Base-by-base conservation (phyloP, 2,329 filamentous ascomycete genomes). In the Biscogniauxia marginata region DNA sequence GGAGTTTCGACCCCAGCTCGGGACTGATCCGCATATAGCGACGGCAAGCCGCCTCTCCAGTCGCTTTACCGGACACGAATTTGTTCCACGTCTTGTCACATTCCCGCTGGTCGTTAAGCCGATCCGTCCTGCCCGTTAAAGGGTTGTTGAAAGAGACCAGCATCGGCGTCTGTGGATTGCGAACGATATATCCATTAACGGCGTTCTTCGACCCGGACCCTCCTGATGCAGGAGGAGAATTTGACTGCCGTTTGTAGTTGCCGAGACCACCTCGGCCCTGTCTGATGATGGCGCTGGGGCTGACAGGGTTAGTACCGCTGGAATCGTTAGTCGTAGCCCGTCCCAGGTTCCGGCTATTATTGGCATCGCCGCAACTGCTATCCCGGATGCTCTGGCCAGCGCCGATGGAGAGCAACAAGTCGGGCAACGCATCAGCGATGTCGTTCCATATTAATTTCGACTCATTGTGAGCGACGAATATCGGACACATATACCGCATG, bases 351-450 rank as follows among this genome's bases (percentile, higher is more conserved):
- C 52, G 56, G 18, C 54, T 49, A 11, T 54, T 48, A 18, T 20
- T 50, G 2, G 52, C 51, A 8, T 60, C 60, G 18, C 55, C 54
- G 16, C 62, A 60, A 19, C 50, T 49, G 23, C 49, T 54, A 49
- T 71, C 68, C 4, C 68, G 67, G 8, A 70, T 60, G 45, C 68
- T 69, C 16, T 65, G 63, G 8, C 68, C 69, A 1, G 66, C 54
- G n/a, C 69, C 69, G 19, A 71, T 57, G 2, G 67, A 71, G 13
- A 71, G 62, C 46, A 70, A 48, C 3, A 71, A 49, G 46, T 71
- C 69, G 1, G 68, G 67, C 11, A 63, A 59, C 13, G 55, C 24
- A 8, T 64, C 50, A 11, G 63, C 52, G 25, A 63, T 30, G 48
- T 69, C 68, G 56, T 48, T 58, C 68, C 69, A 70, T 51, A 70